A percentile compares a stretch with the other conserved stretches of the same genome.
Conservation (phyloP, 2,329 filamentous ascomycete genomes). For the Fusarium zealandicum region DNA sequence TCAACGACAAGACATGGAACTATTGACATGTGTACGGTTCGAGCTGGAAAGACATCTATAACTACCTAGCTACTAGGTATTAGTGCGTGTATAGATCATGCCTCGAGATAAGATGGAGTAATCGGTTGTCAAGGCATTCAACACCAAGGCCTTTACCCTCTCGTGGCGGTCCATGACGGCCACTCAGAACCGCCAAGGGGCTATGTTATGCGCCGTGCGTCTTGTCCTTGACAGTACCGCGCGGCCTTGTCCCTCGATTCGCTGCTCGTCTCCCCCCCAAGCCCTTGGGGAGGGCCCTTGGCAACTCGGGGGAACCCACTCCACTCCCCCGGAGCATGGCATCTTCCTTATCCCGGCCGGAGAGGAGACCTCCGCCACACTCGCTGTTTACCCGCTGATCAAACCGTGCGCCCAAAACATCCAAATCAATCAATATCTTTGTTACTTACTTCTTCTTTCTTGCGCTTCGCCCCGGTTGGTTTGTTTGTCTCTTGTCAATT, state of each 20-base stretch:
- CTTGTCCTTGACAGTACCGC: constrained; percentile 10
- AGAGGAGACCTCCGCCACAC: constrained; percentile 27
- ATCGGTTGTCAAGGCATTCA: background rate
- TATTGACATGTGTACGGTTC: no score
- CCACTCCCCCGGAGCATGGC: constrained; percentile 3
- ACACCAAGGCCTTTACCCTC: no score
- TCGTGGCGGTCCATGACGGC: background rate
- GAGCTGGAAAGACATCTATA: no score
- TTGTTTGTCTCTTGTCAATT: background rate
- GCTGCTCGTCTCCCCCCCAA: constrained; percentile 5
- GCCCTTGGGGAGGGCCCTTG: constrained; percentile 12
- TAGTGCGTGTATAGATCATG: no score
- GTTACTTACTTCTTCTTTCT: background rate
- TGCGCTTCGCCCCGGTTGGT: background rate
- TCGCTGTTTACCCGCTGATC: constrained; percentile 24
- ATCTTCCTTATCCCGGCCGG: background rate
- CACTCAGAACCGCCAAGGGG: constrained; percentile 9
- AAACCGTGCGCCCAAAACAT: background rate
- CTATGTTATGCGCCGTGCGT: constrained; percentile 14
- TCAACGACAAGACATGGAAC: no score
- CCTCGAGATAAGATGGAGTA: background rate
- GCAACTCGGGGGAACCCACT: constrained; percentile 5
- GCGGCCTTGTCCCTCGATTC: constrained; percentile 26
- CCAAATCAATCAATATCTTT: background rate
- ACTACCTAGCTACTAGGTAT: no score